A percentile compares a stretch with the other conserved stretches of the same genome.
phyloP scores from a whole-genome alignment of 208 protist species.

The Crithidia fasciculata region DNA sequence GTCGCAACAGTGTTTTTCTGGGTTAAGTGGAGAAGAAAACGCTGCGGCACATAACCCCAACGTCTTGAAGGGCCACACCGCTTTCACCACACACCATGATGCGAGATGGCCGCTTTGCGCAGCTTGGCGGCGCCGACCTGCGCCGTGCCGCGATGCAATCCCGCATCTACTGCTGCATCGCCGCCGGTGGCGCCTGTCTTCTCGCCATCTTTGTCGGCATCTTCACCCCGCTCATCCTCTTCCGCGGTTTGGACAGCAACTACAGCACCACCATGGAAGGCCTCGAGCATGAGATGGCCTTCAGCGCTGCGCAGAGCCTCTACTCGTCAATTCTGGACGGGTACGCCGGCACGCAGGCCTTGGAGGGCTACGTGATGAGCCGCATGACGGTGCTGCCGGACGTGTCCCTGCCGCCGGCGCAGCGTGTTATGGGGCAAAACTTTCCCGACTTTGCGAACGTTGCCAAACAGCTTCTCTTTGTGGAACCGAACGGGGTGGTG shows the following conservation, averaged over 20 bases:
- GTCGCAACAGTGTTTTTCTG: too few species aligned
- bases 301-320: constrained; percentile 21
- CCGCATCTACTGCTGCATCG: not conserved
- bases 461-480: constrained; percentile 8
- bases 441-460: constrained; percentile 36
- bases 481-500: not conserved
- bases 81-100: too few species aligned
- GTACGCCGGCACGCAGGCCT: constrained; percentile 23
- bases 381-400: constrained; percentile 32
- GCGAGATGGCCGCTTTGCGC: too few species aligned
- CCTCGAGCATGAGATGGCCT: constrained; percentile 18
- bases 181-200: not conserved
- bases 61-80: too few species aligned
- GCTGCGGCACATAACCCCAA: too few species aligned
- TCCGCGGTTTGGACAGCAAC: not conserved
- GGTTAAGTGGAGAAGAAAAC: too few species aligned
- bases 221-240: not conserved
- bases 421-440: constrained; percentile 33
- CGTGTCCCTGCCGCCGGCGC: constrained; percentile 23
- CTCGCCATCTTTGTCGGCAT: not conserved
- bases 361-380: constrained; percentile 60
- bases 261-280: not conserved
- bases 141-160: not conserved
- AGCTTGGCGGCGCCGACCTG: not conserved
- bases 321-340: constrained; percentile 38